Conservation (phyloP, 1,284 basidiomycete species). For the Microstroma glucosiphilum region DNA sequence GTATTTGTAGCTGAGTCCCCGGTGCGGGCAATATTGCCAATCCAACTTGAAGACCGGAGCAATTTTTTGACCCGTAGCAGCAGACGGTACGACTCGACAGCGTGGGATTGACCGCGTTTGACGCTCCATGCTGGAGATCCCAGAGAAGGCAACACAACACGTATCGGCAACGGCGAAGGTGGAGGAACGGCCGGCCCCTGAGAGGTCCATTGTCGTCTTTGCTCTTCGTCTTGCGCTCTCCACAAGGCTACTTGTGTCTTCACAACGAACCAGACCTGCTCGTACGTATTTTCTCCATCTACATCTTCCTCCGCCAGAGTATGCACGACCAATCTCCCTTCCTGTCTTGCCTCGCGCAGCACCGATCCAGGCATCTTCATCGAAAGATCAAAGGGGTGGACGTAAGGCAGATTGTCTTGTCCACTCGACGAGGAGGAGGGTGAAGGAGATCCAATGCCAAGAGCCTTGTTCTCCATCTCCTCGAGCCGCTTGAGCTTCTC, state of each 20-base stretch:
- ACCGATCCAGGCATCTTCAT: background rate
- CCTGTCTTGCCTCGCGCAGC: background rate
- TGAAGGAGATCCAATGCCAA: background rate
- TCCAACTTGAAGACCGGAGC: background rate
- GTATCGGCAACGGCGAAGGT: background rate
- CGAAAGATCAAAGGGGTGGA: conserved; percentile 3
- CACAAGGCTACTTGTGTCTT: background rate
- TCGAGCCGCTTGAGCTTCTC: conserved; percentile 2
- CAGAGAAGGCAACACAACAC: background rate
- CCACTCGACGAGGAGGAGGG: background rate
- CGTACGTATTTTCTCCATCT: background rate
- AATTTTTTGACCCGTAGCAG: conserved; percentile 1
- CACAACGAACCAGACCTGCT: background rate
- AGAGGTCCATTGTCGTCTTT: conserved; percentile 2
- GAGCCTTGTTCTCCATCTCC: background rate
- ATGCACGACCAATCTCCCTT: conserved; percentile 2
- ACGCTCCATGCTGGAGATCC: background rate
- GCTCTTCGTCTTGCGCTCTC: background rate
- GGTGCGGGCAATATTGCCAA: background rate
- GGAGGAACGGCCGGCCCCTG: background rate
- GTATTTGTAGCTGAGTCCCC: background rate
- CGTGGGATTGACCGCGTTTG: background rate
- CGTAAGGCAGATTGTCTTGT: background rate
- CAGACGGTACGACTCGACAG: background rate
- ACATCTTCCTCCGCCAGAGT: background rate